Percentiles rank a stretch among this genome's conserved stretches.
phyloP scores from a whole-genome alignment of 345 rosid species.

The Cochlearia excelsa region DNA sequence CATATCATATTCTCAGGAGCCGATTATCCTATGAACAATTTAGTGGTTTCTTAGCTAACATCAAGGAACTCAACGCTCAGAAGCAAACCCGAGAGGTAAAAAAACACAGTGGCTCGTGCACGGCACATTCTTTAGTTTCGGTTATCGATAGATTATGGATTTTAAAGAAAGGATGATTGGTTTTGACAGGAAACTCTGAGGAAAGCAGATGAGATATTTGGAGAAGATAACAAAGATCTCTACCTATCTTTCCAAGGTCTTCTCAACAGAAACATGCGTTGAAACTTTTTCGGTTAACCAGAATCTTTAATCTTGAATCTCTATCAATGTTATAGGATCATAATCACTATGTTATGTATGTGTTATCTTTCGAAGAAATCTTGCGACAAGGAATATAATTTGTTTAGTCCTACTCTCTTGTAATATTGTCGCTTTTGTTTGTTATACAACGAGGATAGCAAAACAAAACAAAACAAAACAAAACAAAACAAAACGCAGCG shows the following conservation, averaged over 20 bases:
- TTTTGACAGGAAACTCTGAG: constrained; percentile 69
- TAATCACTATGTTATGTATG: too few species aligned
- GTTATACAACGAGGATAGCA: too few species aligned
- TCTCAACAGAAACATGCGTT: constrained; percentile 64
- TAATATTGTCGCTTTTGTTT: too few species aligned
- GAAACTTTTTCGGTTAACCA: background rate
- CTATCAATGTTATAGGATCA: too few species aligned
- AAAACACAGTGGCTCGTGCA: background rate
- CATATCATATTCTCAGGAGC: constrained; percentile 49
- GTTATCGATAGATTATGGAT: background rate
- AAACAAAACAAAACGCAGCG: constrained; percentile 15
- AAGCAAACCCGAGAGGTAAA: constrained; percentile 90
- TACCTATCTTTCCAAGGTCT: constrained; percentile 75
- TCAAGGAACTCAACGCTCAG: constrained; percentile 91
- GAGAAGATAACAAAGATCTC: constrained; percentile 83
- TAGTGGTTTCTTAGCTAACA: constrained; percentile 88
- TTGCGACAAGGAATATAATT: too few species aligned
- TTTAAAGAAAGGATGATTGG: background rate
- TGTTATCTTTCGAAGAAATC: too few species aligned
- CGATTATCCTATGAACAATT: constrained; percentile 91
- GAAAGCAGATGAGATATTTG: constrained; percentile 94
- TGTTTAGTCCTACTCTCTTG: too few species aligned
- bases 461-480: too few species aligned
- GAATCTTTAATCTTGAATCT: too few species aligned
- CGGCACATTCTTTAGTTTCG: background rate